Base-by-base conservation (phyloP, 352 stramenopile species). In the Blastocystis sp. region DNA sequence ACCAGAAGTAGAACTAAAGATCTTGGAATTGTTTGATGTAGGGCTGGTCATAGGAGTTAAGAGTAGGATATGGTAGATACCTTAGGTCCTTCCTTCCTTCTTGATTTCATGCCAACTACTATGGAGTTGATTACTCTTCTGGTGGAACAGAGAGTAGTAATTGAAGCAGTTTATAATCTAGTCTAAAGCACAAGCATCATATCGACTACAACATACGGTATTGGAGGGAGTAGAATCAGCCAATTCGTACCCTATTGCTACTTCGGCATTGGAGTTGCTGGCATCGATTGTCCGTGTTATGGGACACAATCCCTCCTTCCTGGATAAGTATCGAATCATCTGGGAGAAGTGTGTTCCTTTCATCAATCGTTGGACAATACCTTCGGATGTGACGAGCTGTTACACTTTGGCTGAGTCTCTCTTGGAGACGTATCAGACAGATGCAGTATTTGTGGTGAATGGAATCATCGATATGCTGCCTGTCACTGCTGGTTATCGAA, bases 221-320 rank as follows among this genome's bases (percentile, higher is more conserved):
- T 33, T 84, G 5, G 48, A 68, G 24, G 73, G 73, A n/a, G 73
- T 84, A 24, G 48, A 58, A 17, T 24, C n/a, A 24, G 73, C 73
- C 13, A 84, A 84, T 42, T n/a, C 48, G 11, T 57, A 84, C 17
- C 73, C 73, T 33, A 27, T 84, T 35, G 73, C 73, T 13, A 84
- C 53, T 5, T 48, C 19, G 17, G 53, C 73, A 11, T 24, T 66
- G 30, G 73, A 84, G 15, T 40, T 68, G 11, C 15, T 84, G 1
- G 53, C 48, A 15, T 64, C 73, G 15, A 42, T 60, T 9, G 11
- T 84, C 53, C 51, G 27, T 2, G 73, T 64, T 1, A 27, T 84
- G 48, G 53, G 73, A 37, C 48, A n/a, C 17, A 60, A 84, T 44
- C 24, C 56, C n/a, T 84, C 73, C 73, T 64, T 64, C 48, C 33